phyloP scores from a whole-genome alignment of 1,139 yeast species.

The Pichia sp. region DNA sequence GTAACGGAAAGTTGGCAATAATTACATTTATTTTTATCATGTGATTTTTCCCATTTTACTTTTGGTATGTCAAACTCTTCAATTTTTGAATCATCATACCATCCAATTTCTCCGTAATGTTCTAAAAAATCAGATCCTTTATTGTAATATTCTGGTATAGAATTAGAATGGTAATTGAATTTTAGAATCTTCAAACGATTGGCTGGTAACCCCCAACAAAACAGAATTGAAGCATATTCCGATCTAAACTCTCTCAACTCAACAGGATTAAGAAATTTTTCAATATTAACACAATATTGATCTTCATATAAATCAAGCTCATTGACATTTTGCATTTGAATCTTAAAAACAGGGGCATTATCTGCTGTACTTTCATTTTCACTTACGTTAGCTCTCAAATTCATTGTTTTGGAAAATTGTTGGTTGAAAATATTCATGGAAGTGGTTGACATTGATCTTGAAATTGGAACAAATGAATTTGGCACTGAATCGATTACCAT shows the following conservation, averaged over 20 bases:
- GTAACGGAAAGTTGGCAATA: conserved; percentile 58
- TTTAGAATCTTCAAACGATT: conserved; percentile 73
- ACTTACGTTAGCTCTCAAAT: background rate
- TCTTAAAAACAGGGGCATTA: conserved; percentile 30
- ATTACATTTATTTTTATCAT: conserved; percentile 39
- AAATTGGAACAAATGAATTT: background rate
- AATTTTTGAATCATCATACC: conserved; percentile 23
- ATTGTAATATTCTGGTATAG: background rate
- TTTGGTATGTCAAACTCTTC: background rate
- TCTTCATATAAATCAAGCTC: conserved; percentile 50
- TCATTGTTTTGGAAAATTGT: conserved; percentile 17
- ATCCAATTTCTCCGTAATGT: conserved; percentile 42
- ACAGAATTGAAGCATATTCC: conserved; percentile 76
- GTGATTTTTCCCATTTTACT: conserved; percentile 14
- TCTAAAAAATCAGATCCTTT: conserved; percentile 27
- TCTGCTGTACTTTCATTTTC: background rate
- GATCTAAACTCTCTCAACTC: conserved; percentile 51
- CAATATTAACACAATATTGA: conserved; percentile 38
- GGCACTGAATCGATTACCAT: background rate
- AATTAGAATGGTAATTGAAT: conserved; percentile 47
- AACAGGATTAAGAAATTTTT: conserved; percentile 42
- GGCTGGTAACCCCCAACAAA: conserved; percentile 76
- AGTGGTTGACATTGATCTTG: conserved; percentile 18
- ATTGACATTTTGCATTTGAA: conserved; percentile 53
- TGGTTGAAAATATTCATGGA: conserved; percentile 20